Conservation (phyloP, 257 asterid genomes). For the Vinca minor region DNA sequence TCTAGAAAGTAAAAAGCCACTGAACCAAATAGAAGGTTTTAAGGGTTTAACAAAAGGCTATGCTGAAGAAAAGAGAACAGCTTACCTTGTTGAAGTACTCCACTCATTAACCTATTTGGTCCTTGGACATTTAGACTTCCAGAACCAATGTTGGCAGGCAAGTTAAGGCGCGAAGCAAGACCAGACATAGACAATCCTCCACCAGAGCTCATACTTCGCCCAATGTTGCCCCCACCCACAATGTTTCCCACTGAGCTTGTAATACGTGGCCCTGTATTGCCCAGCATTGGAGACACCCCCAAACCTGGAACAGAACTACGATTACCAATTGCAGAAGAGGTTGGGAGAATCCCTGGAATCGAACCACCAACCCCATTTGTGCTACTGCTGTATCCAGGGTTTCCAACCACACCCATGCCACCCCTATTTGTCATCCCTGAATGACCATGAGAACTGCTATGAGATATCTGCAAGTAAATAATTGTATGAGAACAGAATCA, state of each 20-base stretch:
- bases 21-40: neutral
- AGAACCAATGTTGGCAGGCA: constrained; percentile 56
- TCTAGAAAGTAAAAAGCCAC: neutral
- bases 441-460: constrained; percentile 72
- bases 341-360: constrained; percentile 82
- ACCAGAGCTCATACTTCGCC: constrained; percentile 83
- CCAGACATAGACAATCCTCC: constrained; percentile 92
- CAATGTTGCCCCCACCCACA: constrained; percentile 80
- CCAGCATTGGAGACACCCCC: constrained; percentile 68
- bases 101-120: constrained; percentile 72
- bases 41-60: neutral
- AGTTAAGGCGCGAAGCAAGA: constrained; percentile 70
- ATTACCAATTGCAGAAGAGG: constrained; percentile 77
- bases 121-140: constrained; percentile 84
- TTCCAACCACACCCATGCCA: constrained; percentile 77
- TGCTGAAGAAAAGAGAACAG: constrained; percentile 12
- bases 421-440: constrained; percentile 81
- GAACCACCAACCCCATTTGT: constrained; percentile 83
- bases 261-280: constrained; percentile 75
- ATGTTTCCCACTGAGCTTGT: constrained; percentile 76
- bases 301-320: constrained; percentile 71
- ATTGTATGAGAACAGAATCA: constrained; percentile 8
- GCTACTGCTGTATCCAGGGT: constrained; percentile 66
- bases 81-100: constrained; percentile 89
- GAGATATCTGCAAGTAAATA: constrained; percentile 66